Evolutionary conservation across 2,329 filamentous ascomycete species (phyloP).

Genomic region (Amphichorda felina): DNA sequence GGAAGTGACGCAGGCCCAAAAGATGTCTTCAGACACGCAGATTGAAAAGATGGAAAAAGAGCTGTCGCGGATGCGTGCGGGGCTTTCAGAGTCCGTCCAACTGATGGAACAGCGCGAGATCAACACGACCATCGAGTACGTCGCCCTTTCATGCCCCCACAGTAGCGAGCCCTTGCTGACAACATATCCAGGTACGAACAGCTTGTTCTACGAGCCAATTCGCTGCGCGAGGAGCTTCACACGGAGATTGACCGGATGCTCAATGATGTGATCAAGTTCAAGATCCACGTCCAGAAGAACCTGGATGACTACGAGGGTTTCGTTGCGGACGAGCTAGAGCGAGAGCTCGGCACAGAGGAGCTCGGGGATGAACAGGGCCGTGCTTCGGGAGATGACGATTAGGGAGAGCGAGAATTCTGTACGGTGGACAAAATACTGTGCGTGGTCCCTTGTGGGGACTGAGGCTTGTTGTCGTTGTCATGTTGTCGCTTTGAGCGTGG

Average conservation of each 20-base stretch:
- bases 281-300: conserved; percentile 88
- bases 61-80: conserved; percentile 80
- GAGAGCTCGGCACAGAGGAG: conserved; percentile 60
- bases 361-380: too few species aligned
- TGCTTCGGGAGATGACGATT: too few species aligned
- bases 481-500: too few species aligned
- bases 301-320: conserved; percentile 92
- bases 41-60: conserved; percentile 99
- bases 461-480: too few species aligned
- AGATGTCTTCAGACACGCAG: conserved; percentile 79
- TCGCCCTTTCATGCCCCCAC: conserved; percentile 8
- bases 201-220: conserved; percentile 69
- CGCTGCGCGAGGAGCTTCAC: conserved; percentile 91
- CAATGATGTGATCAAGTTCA: conserved; percentile 97
- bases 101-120: conserved; percentile 91
- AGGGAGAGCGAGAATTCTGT: too few species aligned
- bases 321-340: conserved; percentile 85
- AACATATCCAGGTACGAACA: conserved; percentile 63
- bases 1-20: conserved; percentile 75
- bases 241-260: conserved; percentile 93
- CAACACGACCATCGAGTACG: conserved; percentile 89
- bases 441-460: too few species aligned
- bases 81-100: conserved; percentile 76
- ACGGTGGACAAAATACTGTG: too few species aligned
- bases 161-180: background rate